Evolutionary conservation across 345 rosid species (phyloP).

Genomic region (Murraya koenigii): DNA sequence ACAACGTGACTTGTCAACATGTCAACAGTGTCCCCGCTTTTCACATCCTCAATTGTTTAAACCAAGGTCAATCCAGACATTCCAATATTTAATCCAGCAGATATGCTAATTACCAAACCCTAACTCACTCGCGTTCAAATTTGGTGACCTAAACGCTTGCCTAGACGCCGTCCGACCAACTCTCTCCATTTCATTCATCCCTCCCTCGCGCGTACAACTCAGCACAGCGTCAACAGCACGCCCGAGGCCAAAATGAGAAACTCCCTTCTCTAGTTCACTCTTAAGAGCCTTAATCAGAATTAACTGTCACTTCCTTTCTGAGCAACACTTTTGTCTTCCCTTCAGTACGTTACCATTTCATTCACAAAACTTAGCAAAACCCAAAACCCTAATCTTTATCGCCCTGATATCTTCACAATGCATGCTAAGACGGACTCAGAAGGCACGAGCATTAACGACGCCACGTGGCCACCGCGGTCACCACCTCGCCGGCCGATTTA

Average conservation of each 20-base stretch:
- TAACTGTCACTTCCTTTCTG: constrained; percentile 1
- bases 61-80: constrained; percentile 5
- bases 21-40: not conserved
- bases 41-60: not conserved
- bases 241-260: not conserved
- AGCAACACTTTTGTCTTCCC: not conserved
- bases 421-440: constrained; percentile 96
- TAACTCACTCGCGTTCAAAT: not conserved
- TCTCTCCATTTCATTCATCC: no score
- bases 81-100: not conserved
- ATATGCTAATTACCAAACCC: no score
- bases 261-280: not conserved
- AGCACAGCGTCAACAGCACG: not conserved
- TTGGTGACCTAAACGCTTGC: not conserved
- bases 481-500: constrained; percentile 69
- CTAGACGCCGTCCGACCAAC: not conserved
- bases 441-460: constrained; percentile 64
- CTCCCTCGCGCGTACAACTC: not conserved
- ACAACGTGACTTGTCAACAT: not conserved
- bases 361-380: not conserved
- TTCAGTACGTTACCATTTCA: not conserved
- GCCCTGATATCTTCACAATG: constrained; percentile 31
- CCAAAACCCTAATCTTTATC: not conserved
- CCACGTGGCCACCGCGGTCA: constrained; percentile 59
- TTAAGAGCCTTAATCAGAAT: not conserved